Base-by-base conservation (phyloP, 305 asterid species). In the Fraxinus dipetala region DNA sequence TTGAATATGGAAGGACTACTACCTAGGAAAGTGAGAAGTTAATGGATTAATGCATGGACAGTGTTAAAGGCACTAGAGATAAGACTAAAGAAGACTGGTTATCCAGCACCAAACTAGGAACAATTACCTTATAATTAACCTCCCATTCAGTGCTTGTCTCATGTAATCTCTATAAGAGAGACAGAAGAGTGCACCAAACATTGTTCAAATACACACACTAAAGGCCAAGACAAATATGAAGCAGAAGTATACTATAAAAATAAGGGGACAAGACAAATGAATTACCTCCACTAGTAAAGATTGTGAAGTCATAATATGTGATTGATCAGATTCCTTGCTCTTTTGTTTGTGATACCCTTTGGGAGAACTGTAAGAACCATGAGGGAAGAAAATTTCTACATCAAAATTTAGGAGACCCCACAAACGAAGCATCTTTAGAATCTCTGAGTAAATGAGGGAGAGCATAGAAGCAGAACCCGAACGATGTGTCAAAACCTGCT, bases 401-500 rank as follows among this genome's bases (percentile, higher is more conserved):
- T 93, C 98, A 87, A 93, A 93, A 72, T 85, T 84, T 78, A 93
- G 83, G 86, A 93, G 77, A 40, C 87, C 95, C 90, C 91, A 93
- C 86, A 86, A 72, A 78, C 90, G 97, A 83, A 93, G 91, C 91
- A 91, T 89, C 88, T 92, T 92, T 82, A 93, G 86, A 63, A 93
- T 88, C 90, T 93, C 98, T 0, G 97, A 90, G 88, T 92, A 93
- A 85, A 93, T 85, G 79, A 93, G 91, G 69, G 90, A 87, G 48
- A 92, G 92, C 92, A 92, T 85, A 72, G 98, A 86, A 83, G 90
- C 91, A 84, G 98, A 93, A 84, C 97, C 98, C 48, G 83, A 79
- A 54, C 97, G 94, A 88, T 93, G 98, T 13, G 98, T 93, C 87
- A 93, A 90, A 83, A 93, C 97, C 97, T 93, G 92, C 85, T 48